Evolutionary conservation across 352 stramenopile species (phyloP).

Genomic region (Elongisporangium anandrum): DNA sequence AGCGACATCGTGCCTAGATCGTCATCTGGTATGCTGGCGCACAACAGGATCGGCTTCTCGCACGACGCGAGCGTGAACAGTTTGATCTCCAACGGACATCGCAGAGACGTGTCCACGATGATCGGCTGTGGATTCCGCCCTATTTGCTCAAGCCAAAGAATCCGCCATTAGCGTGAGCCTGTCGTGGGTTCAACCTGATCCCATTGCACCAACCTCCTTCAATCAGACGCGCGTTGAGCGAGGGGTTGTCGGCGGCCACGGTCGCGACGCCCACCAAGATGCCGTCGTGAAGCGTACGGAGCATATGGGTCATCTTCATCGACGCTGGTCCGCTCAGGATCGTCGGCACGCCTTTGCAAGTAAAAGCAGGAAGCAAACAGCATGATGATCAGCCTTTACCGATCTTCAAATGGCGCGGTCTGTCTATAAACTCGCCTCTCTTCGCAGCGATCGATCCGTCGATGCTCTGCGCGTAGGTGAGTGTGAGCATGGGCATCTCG

Average conservation of each 20-base stretch:
- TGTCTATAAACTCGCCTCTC: conserved; percentile 26
- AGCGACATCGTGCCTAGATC: conserved; percentile 14
- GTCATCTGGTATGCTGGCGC: conserved; percentile 8
- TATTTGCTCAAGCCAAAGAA: conserved; percentile 9
- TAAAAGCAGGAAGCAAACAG: conserved; percentile 1
- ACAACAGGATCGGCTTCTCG: conserved; percentile 71
- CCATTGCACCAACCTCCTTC: conserved; percentile 20
- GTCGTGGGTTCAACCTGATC: neutral
- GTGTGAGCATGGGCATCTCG: conserved; percentile 51
- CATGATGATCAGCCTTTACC: neutral
- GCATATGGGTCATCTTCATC: conserved; percentile 85
- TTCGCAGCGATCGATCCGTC: conserved; percentile 75
- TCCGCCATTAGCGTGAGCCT: neutral
- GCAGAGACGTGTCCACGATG: conserved; percentile 66
- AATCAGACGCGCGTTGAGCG: conserved; percentile 67
- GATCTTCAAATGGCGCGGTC: neutral
- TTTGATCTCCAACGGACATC: conserved; percentile 67
- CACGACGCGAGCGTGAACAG: conserved; percentile 67
- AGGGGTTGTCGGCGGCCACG: conserved; percentile 84
- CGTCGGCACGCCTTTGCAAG: conserved; percentile 45
- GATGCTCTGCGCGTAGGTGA: conserved; percentile 89
- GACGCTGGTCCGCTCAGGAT: conserved; percentile 62
- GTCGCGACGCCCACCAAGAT: conserved; percentile 88
- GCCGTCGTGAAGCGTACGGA: conserved; percentile 81
- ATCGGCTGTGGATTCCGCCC: conserved; percentile 65